A percentile compares a stretch with the other conserved stretches of the same genome.
phyloP scores from a whole-genome alignment of 2,329 filamentous ascomycete genomes.

The Penicillium sp. region DNA sequence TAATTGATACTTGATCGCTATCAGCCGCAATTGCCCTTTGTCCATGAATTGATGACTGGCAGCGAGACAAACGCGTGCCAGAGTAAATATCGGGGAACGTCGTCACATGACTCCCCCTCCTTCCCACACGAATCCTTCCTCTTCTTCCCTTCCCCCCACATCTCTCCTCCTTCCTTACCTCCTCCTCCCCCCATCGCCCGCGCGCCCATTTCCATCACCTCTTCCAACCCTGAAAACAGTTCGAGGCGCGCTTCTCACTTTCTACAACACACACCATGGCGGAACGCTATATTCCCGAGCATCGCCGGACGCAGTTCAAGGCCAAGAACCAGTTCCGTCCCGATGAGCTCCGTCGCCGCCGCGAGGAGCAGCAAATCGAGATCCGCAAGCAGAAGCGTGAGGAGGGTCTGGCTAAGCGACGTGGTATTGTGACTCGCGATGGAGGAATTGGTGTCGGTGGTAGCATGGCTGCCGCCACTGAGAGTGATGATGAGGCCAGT shows the following conservation, averaged over 20 bases:
- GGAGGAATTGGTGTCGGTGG: slow-evolving; percentile 56
- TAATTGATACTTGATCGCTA: background rate
- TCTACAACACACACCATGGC: slow-evolving; percentile 67
- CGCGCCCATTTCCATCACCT: slow-evolving; percentile 19
- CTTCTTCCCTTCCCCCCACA: slow-evolving; percentile 22
- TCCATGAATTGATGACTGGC: background rate
- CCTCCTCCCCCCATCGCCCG: slow-evolving; percentile 16
- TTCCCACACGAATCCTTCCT: slow-evolving; percentile 29
- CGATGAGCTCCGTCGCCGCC: slow-evolving; percentile 95
- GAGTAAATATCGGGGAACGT: slow-evolving; percentile 16
- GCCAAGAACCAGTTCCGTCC: slow-evolving; percentile 99
- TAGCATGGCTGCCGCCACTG: slow-evolving; percentile 79
- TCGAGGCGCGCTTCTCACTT: slow-evolving; percentile 33
- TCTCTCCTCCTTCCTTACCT: slow-evolving; percentile 12
- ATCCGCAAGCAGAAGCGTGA: slow-evolving; percentile 98
- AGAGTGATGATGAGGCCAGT: slow-evolving; percentile 95
- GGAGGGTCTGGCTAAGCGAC: slow-evolving; percentile 97
- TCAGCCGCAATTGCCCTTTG: background rate
- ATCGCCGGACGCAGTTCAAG: slow-evolving; percentile 99
- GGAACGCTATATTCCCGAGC: slow-evolving; percentile 98
- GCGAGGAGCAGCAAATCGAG: slow-evolving; percentile 98
- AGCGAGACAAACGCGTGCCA: background rate
- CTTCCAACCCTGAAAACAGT: slow-evolving; percentile 12
- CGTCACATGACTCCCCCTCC: slow-evolving; percentile 29
- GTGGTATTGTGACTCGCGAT: slow-evolving; percentile 84